Evolutionary conservation across 768 basidiomycete species (phyloP), one percentile per base, ranked within the genome.

Genomic region (Serendipita sp.): DNA sequence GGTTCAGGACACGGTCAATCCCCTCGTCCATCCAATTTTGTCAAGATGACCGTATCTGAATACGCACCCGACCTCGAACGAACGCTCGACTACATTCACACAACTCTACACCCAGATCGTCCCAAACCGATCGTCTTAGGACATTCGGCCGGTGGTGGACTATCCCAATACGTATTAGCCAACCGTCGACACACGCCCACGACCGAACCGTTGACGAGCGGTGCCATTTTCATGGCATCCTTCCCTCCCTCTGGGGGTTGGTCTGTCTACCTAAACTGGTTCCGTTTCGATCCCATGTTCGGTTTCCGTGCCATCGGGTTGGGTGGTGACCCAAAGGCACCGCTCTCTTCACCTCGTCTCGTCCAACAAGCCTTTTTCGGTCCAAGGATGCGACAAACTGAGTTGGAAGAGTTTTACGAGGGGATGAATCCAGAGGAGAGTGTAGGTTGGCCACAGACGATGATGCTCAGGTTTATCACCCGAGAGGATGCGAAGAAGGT

Each of bases 351-450:
- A 60, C 56, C n/a, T n/a, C 10, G 15, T 8, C 56, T 60, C 35
- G 56, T 60, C 16, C 56, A 2, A 35, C 3, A 35, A 10, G 35
- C 2, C 15, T 60, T 60, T 28, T 60, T 60, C 32, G 56, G 56
- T 16, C 35, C 56, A 10, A 60, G 35, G 56, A 60, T 60, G 56
- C 24, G 35, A 8, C 11, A 60, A 28, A 28, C 13, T 7, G 56
- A 60, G 16, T n/a, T 60, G 10, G 28, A 60, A 32, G 15, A 32
- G 34, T 60, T 60, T 35, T 60, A 28, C 28, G n/a, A 3, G 16
- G 56, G 35, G 16, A 60, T 60, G 56, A 60, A 30, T n/a, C n/a
- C 56, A 3, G 56, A 60, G 56, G 56, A 60, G 35, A 60, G 56
- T 35, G 35, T 60, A 10, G 56, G 24, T 8, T 60, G 56, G 56